Evolutionary conservation across 2,329 filamentous ascomycete genomes (phyloP).

Genomic region (Fusarium stilboides): DNA sequence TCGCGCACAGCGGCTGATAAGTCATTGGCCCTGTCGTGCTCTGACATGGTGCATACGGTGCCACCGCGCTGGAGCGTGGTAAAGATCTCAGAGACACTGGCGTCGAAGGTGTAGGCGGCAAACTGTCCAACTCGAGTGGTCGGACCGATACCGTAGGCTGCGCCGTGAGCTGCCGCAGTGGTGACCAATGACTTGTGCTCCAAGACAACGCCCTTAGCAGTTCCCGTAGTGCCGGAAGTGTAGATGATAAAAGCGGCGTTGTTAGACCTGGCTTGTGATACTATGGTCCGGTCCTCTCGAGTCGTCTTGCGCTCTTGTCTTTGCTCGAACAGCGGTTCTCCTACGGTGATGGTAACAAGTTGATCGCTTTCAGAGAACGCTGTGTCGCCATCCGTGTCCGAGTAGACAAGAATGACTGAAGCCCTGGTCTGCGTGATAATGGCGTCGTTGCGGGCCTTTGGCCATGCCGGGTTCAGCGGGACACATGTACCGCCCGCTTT

Average conservation of each 20-base stretch:
- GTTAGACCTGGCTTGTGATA: conserved; percentile 6
- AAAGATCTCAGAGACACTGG: conserved; percentile 11
- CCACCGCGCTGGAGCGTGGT: conserved; percentile 12
- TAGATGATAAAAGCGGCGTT: conserved; percentile 12
- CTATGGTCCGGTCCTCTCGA: conserved; percentile 7
- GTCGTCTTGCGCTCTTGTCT: conserved; percentile 10
- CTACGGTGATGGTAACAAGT: conserved; percentile 10
- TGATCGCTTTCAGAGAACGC: conserved; percentile 12
- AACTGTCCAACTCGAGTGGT: conserved; percentile 8
- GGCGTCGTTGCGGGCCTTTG: conserved; percentile 10
- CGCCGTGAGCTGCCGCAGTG: conserved; percentile 10
- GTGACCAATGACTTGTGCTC: conserved; percentile 10
- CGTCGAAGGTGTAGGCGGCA: conserved; percentile 8
- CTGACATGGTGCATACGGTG: conserved; percentile 10
- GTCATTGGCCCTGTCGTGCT: conserved; percentile 5
- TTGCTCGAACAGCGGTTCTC: conserved; percentile 9
- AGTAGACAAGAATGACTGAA: conserved; percentile 13
- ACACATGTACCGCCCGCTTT: conserved; percentile 1
- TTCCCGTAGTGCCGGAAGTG: conserved; percentile 12
- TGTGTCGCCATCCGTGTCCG: conserved; percentile 9
- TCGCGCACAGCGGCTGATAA: conserved; percentile 7
- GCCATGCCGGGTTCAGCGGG: conserved; percentile 4
- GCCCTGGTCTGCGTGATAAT: conserved; percentile 8
- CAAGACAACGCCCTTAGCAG: conserved; percentile 9
- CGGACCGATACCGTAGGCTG: conserved; percentile 8